phyloP scores from a whole-genome alignment of 352 stramenopile species.

The Phytophthora citricola region DNA sequence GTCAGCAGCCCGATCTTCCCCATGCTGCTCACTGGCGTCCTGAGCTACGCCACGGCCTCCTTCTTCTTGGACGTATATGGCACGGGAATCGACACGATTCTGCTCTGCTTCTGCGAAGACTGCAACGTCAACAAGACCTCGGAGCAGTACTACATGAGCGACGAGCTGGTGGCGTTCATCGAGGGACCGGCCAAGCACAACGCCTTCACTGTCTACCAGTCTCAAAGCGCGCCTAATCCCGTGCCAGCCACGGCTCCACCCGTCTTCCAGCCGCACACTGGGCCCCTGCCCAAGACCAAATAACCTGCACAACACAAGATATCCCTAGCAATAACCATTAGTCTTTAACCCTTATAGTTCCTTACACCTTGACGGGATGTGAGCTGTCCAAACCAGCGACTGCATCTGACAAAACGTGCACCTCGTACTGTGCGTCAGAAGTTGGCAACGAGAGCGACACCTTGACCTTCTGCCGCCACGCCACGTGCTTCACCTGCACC shows the following conservation, averaged over 20 bases:
- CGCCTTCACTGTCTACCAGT: conserved; percentile 68
- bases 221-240: conserved; percentile 22
- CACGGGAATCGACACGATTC: conserved; percentile 85
- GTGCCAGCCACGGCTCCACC: conserved; percentile 35
- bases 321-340: conserved; percentile 9
- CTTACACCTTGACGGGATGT: conserved; percentile 19
- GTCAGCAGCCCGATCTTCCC: conserved; percentile 81
- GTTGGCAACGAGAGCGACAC: conserved; percentile 39
- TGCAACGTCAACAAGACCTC: conserved; percentile 83
- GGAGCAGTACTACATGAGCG: conserved; percentile 85
- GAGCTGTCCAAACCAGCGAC: conserved; percentile 55
- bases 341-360: not conserved
- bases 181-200: conserved; percentile 81
- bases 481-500: conserved; percentile 60
- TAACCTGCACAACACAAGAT: conserved; percentile 6
- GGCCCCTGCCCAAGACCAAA: conserved; percentile 16
- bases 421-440: conserved; percentile 19
- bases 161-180: conserved; percentile 83
- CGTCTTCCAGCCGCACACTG: conserved; percentile 30
- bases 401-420: conserved; percentile 64
- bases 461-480: conserved; percentile 51
- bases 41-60: conserved; percentile 74
- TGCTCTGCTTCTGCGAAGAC: conserved; percentile 90
- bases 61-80: conserved; percentile 88
- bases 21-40: conserved; percentile 73